These are phyloP conservation scores for Cyanodermella asteris DNA, from an alignment of 2,329 filamentous ascomycete genomes.

Conservation along the genomic window DNA sequence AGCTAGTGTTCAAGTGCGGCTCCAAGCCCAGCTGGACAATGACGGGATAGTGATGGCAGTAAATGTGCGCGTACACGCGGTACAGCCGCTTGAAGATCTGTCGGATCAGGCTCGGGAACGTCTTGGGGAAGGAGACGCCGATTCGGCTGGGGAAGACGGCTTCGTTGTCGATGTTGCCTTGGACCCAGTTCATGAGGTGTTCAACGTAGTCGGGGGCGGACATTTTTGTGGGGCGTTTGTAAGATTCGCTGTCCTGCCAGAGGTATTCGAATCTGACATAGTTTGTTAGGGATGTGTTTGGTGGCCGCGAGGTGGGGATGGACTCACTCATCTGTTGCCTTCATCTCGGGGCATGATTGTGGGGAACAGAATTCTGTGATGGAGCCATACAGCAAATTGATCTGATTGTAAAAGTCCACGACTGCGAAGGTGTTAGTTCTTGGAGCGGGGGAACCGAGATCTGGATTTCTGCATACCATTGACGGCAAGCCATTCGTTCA, in stretches of 20 bases:
- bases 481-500: conserved; percentile 95
- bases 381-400: conserved; percentile 93
- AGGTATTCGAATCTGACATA: conserved; percentile 72
- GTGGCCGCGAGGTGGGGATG: conserved; percentile 5
- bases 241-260: conserved; percentile 91
- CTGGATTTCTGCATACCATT: conserved; percentile 43
- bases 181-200: conserved; percentile 92
- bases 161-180: conserved; percentile 88
- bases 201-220: conserved; percentile 93
- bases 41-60: conserved; percentile 98
- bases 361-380: conserved; percentile 99
- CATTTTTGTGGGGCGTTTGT: conserved; percentile 94
- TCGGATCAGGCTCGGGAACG: conserved; percentile 67
- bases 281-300: background rate
- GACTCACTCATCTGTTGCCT: conserved; percentile 88
- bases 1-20: conserved; percentile 93
- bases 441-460: conserved; percentile 11
- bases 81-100: conserved; percentile 99
- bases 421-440: conserved; percentile 29
- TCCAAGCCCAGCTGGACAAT: conserved; percentile 87
- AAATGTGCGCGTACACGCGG: conserved; percentile 95
- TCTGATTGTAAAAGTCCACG: conserved; percentile 99
- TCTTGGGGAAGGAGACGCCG: conserved; percentile 84
- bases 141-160: conserved; percentile 85
- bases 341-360: conserved; percentile 95